These are phyloP conservation scores for Dianthus caryophyllus DNA, from an alignment of 148 eudicot genomes.

Conservation along the genomic window DNA sequence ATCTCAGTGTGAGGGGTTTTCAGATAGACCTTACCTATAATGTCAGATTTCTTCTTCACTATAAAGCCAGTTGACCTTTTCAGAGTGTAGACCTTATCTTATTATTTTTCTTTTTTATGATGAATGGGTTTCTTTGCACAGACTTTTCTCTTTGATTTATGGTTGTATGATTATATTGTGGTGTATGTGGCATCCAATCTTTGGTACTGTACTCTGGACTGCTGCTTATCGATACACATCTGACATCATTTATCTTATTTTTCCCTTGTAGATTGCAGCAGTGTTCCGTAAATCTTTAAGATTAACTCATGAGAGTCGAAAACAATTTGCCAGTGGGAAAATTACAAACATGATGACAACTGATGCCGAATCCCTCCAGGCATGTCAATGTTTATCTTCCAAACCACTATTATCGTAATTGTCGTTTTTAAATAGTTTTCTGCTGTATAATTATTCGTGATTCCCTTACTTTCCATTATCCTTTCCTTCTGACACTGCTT, in stretches of 20 bases:
- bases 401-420: not conserved
- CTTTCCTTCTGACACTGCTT: not conserved
- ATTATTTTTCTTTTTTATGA: not conserved
- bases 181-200: not conserved
- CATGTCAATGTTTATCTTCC: conserved; percentile 20
- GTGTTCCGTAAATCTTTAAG: conserved; percentile 80
- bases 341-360: conserved; percentile 91
- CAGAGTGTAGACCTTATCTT: no score
- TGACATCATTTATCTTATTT: conserved; percentile 9
- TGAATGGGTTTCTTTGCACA: not conserved
- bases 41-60: not conserved
- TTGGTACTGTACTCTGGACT: not conserved
- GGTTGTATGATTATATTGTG: not conserved
- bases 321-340: conserved; percentile 64
- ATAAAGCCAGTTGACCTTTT: no score
- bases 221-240: not conserved
- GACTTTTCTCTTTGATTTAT: not conserved
- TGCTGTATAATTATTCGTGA: not conserved
- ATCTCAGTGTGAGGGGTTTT: not conserved
- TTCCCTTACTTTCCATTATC: not conserved
- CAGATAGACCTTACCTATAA: not conserved
- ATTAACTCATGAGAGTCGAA: conserved; percentile 83
- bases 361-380: conserved; percentile 90
- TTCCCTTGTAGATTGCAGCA: conserved; percentile 61
- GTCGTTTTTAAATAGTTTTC: not conserved